Percentiles rank a stretch among this genome's conserved stretches.
phyloP scores from a whole-genome alignment of 371 early-diverging fungal genomes.

The Chytridium lagenaria region DNA sequence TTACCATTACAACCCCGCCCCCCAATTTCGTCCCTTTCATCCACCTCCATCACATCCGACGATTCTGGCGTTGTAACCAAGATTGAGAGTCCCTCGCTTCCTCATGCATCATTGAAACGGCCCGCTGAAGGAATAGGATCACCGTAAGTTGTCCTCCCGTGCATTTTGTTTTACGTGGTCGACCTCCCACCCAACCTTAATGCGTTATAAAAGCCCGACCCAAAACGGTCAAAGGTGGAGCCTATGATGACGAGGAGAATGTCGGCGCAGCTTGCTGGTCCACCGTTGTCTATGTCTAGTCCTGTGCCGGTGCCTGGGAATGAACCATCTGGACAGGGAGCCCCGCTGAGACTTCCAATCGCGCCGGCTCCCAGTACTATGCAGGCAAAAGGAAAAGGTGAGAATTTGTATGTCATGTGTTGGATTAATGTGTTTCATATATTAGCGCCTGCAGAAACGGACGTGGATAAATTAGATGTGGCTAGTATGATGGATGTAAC shows the following conservation, averaged over 20 bases:
- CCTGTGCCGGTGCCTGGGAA: too few relatives aligned
- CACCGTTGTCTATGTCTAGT: not conserved
- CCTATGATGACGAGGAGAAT: slow-evolving; percentile 7
- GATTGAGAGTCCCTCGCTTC: not conserved
- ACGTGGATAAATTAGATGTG: slow-evolving; percentile 26
- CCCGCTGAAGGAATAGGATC: not conserved
- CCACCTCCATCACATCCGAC: too few relatives aligned
- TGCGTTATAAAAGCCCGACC: not conserved
- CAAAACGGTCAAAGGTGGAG: not conserved
- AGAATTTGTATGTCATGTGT: not conserved
- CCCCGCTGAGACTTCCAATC: too few relatives aligned
- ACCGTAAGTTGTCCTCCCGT: slow-evolving; percentile 6
- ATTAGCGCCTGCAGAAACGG: slow-evolving; percentile 19
- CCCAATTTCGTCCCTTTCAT: too few relatives aligned
- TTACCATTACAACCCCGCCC: too few relatives aligned
- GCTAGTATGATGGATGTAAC: slow-evolving; percentile 78
- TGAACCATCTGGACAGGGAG: not conserved
- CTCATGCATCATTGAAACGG: not conserved
- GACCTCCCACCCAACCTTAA: not conserved
- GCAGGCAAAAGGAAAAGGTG: not conserved
- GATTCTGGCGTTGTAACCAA: not conserved
- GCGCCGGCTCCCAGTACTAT: too few relatives aligned
- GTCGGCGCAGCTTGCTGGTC: slow-evolving; percentile 1
- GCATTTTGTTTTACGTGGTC: not conserved
- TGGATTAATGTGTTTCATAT: not conserved